Percentiles rank a stretch among this genome's conserved stretches.
These are phyloP conservation scores for Cladorrhinum sp. DNA, from an alignment of 2,329 filamentous ascomycete species.

Conservation along the genomic window DNA sequence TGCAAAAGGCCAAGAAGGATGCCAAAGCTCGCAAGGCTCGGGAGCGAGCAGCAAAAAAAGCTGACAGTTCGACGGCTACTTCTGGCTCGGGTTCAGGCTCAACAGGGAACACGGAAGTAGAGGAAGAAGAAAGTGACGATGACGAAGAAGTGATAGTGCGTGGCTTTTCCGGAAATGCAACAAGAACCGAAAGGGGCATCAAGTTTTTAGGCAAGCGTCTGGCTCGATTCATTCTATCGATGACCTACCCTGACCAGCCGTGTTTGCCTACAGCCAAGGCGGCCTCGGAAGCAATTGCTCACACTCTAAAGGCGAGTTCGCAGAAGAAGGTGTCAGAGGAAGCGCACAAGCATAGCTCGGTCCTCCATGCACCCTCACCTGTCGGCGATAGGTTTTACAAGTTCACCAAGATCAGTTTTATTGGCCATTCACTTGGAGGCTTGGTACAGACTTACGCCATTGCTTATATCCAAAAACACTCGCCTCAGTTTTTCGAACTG, in stretches of 20 bases:
- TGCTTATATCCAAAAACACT: slow-evolving; percentile 95
- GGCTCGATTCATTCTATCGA: slow-evolving; percentile 81
- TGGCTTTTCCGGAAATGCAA: slow-evolving; percentile 86
- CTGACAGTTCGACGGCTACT: slow-evolving; percentile 15
- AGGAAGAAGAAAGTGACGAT: slow-evolving; percentile 52
- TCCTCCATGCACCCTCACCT: slow-evolving; percentile 39
- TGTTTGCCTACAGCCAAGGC: slow-evolving; percentile 66
- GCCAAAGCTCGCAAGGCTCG: slow-evolving; percentile 58
- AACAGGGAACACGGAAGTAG: slow-evolving; percentile 29
- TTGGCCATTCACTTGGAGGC: slow-evolving; percentile 88
- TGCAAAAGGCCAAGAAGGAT: slow-evolving; percentile 69
- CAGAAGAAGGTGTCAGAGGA: slow-evolving; percentile 39
- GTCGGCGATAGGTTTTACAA: slow-evolving; percentile 61
- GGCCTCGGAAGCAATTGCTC: slow-evolving; percentile 41
- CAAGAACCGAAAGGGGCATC: slow-evolving; percentile 88
- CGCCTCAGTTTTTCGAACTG: slow-evolving; percentile 80
- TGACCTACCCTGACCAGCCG: slow-evolving; percentile 93
- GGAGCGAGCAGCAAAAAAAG: slow-evolving; percentile 39
- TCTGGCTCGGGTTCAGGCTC: slow-evolving; percentile 21
- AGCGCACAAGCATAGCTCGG: slow-evolving; percentile 48
- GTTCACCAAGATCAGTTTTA: slow-evolving; percentile 92
- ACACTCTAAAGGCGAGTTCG: slow-evolving; percentile 37
- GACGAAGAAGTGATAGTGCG: slow-evolving; percentile 85
- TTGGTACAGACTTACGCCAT: slow-evolving; percentile 91
- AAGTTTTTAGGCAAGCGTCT: slow-evolving; percentile 95